Evolutionary conservation across 345 rosid species (phyloP).

Genomic region (Lepidium africanum): DNA sequence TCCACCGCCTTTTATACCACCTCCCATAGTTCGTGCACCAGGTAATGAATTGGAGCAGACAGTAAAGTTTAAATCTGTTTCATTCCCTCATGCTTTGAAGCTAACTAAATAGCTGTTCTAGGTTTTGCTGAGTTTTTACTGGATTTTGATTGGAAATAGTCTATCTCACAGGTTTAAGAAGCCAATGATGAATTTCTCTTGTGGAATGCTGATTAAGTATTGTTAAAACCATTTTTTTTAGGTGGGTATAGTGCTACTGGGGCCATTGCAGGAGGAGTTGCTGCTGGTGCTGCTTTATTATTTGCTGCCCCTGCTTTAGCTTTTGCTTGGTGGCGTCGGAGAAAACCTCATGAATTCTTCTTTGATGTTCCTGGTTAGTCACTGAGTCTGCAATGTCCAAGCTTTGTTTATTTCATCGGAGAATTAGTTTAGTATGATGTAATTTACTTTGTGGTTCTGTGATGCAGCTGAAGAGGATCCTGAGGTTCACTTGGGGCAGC

Average conservation of each 20-base stretch:
- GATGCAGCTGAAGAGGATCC: slow-evolving; percentile 91
- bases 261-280: slow-evolving; percentile 97
- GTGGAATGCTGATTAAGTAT: background rate
- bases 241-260: slow-evolving; percentile 73
- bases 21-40: slow-evolving; percentile 54
- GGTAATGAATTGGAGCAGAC: slow-evolving; percentile 32
- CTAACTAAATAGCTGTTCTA: background rate
- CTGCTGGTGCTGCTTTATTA: slow-evolving; percentile 90
- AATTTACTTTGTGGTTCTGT: background rate
- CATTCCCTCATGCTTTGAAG: background rate
- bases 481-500: slow-evolving; percentile 92
- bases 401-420: background rate
- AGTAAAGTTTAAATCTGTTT: background rate
- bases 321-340: slow-evolving; percentile 91
- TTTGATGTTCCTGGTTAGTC: slow-evolving; percentile 89
- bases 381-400: background rate
- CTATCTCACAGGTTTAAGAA: background rate
- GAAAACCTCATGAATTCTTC: slow-evolving; percentile 83
- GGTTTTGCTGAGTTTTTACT: background rate
- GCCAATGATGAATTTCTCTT: background rate
- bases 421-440: background rate
- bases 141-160: background rate
- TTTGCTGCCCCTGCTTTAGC: slow-evolving; percentile 97
- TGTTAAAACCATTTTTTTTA: slow-evolving; percentile 11
- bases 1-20: slow-evolving; percentile 92